Base-by-base conservation (phyloP, 2,329 filamentous ascomycete species). In the Pseudogymnoascus sp. region DNA sequence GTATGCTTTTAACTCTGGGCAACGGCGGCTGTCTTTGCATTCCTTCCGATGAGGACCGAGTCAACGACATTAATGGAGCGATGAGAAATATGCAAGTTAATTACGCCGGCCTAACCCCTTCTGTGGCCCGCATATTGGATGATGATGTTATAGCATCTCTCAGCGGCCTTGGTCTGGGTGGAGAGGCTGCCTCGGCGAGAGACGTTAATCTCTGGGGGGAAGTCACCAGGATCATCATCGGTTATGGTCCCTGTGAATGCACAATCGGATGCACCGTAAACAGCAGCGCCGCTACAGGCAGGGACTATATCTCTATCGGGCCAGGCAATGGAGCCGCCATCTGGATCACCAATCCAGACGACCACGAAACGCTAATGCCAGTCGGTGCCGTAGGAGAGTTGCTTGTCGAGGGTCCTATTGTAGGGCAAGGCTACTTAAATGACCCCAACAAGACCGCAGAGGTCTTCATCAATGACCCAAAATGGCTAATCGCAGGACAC, bases 341-440 rank as follows among this genome's bases (percentile, higher is more conserved):
- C 18, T 85, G 12, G 81, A 82, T 71, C n/a, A 64, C 66, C 2
- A 60, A 70, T 9, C 63, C 65, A 1, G 37, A 66, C 4, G 63
- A 70, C 43, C 63, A 67, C 18, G 55, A 67, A 16, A 31, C 12
- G 11, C 52, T 71, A 18, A 63, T 65, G 38, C 68, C 70, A 2
- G 62, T 71, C 1, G 70, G 69, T 4, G 64, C 64, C 37, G 63
- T 72, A n/a, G 71, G 71, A 7, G 71, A 72, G 38, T 28, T 72
- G 11, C 35, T 70, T 3, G 38, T 72, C 5, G 69, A 70, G 65
- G 83, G 83, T 0, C 83, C 84, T 1, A 79, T 83, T n/a, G 82
- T 89, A 2, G 85, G 84, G 8, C 76, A 82, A 35, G 85, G 84
- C 25, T 89, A 89, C 64, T 73, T 87, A 21, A 81, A 81, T 60